These are phyloP conservation scores for Aegilops tauschii DNA, from an alignment of 176 grass and related monocot genomes.

Conservation along the genomic window DNA sequence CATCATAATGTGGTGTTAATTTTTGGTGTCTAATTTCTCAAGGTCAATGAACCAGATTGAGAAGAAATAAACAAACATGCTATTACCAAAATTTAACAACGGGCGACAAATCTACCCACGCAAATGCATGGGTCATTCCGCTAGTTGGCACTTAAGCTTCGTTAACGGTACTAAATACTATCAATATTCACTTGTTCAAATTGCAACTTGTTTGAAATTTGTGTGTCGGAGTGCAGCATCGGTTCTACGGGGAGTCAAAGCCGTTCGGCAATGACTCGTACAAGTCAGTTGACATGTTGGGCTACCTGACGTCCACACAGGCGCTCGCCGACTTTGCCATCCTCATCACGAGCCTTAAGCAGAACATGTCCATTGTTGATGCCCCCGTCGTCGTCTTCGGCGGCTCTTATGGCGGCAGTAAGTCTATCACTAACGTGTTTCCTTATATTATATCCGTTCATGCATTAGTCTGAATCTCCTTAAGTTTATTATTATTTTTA, in stretches of 20 bases:
- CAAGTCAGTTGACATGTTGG: conserved; percentile 47
- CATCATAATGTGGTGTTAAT: too few relatives aligned
- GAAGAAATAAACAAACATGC: too few relatives aligned
- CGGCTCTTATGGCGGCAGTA: conserved; percentile 92
- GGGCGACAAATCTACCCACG: too few relatives aligned
- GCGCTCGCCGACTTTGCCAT: conserved; percentile 87
- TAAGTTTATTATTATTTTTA: too few relatives aligned
- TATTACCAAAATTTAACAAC: too few relatives aligned
- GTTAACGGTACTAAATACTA: background rate
- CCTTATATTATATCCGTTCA: too few relatives aligned
- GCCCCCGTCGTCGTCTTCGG: conserved; percentile 89
- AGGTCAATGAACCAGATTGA: too few relatives aligned
- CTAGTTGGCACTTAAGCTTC: background rate
- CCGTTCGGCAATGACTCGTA: conserved; percentile 87
- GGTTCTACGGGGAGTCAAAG: conserved; percentile 90
- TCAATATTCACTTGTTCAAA: too few relatives aligned
- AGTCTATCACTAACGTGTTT: background rate
- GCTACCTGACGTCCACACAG: conserved; percentile 94
- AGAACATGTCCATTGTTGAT: conserved; percentile 64
- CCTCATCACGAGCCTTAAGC: conserved; percentile 77
- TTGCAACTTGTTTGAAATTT: too few relatives aligned
- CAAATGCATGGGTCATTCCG: too few relatives aligned
- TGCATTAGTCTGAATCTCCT: too few relatives aligned
- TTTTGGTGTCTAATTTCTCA: too few relatives aligned
- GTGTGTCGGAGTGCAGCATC: conserved; percentile 39